These are phyloP conservation scores for Aspergillus sparsus DNA, from an alignment of 495 filamentous ascomycete genomes.

Conservation along the genomic window DNA sequence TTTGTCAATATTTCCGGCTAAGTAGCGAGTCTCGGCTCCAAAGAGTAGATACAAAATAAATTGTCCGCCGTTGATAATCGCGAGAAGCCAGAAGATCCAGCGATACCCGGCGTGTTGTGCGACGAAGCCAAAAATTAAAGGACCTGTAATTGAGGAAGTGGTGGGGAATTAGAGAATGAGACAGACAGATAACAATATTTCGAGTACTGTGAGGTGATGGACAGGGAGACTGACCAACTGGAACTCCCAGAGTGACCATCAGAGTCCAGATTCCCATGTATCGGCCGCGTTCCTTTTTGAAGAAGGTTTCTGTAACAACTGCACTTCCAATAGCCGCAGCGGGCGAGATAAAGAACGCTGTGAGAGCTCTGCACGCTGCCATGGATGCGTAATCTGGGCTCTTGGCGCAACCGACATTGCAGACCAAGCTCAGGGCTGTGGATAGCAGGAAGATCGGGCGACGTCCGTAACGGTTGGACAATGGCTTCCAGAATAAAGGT, in stretches of 20 bases:
- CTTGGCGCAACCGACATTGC: constrained; percentile 49
- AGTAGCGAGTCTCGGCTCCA: constrained; percentile 58
- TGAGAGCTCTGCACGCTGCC: constrained; percentile 50
- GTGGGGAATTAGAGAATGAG: too few species aligned
- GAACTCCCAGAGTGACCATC: constrained; percentile 56
- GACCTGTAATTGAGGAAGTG: constrained; percentile 25
- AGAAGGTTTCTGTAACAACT: constrained; percentile 56
- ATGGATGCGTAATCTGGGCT: constrained; percentile 44
- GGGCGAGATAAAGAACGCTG: constrained; percentile 55
- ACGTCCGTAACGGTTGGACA: constrained; percentile 55
- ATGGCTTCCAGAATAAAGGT: constrained; percentile 55
- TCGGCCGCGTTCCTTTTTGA: constrained; percentile 48
- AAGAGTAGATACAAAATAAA: constrained; percentile 57
- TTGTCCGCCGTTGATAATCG: constrained; percentile 53
- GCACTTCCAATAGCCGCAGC: constrained; percentile 57
- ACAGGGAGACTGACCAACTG: constrained; percentile 18
- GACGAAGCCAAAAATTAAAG: constrained; percentile 54
- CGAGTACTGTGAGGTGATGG: too few species aligned
- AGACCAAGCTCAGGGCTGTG: constrained; percentile 43
- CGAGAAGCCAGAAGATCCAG: constrained; percentile 46
- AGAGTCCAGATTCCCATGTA: constrained; percentile 61
- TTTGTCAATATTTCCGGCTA: constrained; percentile 31
- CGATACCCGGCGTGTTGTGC: constrained; percentile 43
- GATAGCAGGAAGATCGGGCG: constrained; percentile 55
- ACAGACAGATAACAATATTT: too few species aligned